phyloP scores from a whole-genome alignment of 352 stramenopile genomes.

The Phytophthora ohioensis region DNA sequence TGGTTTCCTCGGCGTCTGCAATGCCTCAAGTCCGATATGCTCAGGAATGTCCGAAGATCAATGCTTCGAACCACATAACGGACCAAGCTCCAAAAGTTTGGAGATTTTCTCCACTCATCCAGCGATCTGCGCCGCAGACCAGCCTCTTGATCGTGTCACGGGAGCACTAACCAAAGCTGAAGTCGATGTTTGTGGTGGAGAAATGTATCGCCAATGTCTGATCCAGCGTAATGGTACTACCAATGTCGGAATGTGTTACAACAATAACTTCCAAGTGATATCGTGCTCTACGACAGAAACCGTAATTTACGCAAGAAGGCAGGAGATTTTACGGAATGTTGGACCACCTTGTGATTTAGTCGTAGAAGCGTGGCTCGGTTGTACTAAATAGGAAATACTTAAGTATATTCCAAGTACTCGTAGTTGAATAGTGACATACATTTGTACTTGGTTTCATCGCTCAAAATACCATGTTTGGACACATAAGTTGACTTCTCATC shows the following conservation, averaged over 20 bases:
- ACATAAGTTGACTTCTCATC: no score
- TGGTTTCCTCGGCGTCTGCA: conserved; percentile 28
- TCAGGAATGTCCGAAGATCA: not conserved
- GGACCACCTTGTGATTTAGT: not conserved
- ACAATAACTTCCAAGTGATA: conserved; percentile 20
- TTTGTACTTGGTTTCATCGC: not conserved
- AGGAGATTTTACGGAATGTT: not conserved
- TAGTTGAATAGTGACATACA: no score
- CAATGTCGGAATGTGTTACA: conserved; percentile 16
- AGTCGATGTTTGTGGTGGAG: conserved; percentile 15
- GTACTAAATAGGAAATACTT: no score
- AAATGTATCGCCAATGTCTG: conserved; percentile 5
- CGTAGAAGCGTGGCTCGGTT: not conserved
- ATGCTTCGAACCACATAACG: not conserved
- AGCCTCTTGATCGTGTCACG: not conserved
- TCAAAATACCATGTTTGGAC: not conserved
- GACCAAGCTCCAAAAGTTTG: not conserved
- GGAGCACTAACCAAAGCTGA: not conserved
- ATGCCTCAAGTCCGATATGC: conserved; percentile 1
- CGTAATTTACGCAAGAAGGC: not conserved
- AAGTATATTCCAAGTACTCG: no score
- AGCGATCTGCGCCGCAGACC: conserved; percentile 1
- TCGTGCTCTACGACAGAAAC: not conserved
- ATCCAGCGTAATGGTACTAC: not conserved
- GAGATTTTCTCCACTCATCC: conserved; percentile 5